A percentile compares a stretch with the other conserved stretches of the same genome.
Evolutionary conservation across 257 asterid species (phyloP).

Genomic region (Datura wrightii): DNA sequence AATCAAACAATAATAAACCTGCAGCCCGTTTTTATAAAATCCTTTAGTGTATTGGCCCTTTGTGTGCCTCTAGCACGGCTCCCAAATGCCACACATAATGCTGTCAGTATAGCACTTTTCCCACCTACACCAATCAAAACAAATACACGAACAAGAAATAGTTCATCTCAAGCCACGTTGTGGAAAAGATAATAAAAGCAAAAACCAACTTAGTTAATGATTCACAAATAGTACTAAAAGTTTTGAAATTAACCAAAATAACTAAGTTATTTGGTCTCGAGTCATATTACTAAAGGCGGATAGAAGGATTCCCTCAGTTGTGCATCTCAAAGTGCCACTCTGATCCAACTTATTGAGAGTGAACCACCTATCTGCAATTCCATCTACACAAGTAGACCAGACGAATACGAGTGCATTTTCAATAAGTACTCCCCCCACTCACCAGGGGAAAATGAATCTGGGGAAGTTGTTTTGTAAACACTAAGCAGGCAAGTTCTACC

Average conservation of each 20-base stretch:
- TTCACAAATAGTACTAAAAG: not conserved
- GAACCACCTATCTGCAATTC: not conserved
- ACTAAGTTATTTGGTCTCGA: not conserved
- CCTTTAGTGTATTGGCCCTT: conserved; percentile 80
- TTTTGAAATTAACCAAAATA: not conserved
- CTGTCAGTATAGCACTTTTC: conserved; percentile 93
- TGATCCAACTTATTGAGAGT: conserved; percentile 14
- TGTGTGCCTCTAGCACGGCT: conserved; percentile 95
- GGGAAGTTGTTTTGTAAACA: not conserved
- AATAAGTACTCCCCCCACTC: not conserved
- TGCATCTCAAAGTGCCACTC: not conserved
- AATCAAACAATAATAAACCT: conserved; percentile 52
- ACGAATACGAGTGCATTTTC: not conserved
- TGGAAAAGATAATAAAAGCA: conserved; percentile 15
- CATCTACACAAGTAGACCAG: not conserved
- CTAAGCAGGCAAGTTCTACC: conserved; percentile 16
- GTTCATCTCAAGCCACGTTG: conserved; percentile 20
- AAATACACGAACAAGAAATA: conserved; percentile 10
- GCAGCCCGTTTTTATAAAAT: conserved; percentile 89
- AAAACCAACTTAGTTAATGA: conserved; percentile 3
- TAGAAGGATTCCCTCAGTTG: not conserved
- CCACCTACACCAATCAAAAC: conserved; percentile 60
- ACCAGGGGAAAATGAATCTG: conserved; percentile 5
- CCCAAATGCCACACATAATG: conserved; percentile 90
- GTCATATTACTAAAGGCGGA: not conserved